Conservation (phyloP, 1,139 yeast species). For the Candida sp. region DNA sequence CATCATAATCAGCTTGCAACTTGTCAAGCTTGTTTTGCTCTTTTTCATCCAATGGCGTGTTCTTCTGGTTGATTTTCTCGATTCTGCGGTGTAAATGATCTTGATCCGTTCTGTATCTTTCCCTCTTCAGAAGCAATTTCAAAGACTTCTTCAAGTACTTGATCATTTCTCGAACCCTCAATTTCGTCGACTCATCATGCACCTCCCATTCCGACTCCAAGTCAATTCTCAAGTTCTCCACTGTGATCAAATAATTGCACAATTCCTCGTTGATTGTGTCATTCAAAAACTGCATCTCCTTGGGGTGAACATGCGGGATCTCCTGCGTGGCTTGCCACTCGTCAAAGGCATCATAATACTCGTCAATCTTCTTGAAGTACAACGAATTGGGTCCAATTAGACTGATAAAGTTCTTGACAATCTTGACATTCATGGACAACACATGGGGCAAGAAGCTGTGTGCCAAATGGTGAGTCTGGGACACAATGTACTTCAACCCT, state of each 20-base stretch:
- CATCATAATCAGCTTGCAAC: conserved; percentile 32
- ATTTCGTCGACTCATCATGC: conserved; percentile 31
- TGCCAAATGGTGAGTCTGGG: conserved; percentile 40
- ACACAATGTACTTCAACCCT: conserved; percentile 44
- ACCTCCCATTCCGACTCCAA: conserved; percentile 36
- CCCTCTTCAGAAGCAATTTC: conserved; percentile 48
- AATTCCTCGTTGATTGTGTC: conserved; percentile 36
- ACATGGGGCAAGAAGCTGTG: conserved; percentile 37
- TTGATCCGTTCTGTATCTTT: conserved; percentile 44
- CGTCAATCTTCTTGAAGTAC: conserved; percentile 47
- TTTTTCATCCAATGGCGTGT: conserved; percentile 38
- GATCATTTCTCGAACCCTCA: conserved; percentile 43
- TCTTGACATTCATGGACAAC: conserved; percentile 35
- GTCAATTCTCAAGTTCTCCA: conserved; percentile 33
- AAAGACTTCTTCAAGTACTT: conserved; percentile 37
- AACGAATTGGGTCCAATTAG: conserved; percentile 45
- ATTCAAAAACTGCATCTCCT: conserved; percentile 33
- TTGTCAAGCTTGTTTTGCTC: conserved; percentile 36
- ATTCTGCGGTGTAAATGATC: conserved; percentile 42
- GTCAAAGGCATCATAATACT: conserved; percentile 41
- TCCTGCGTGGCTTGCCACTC: conserved; percentile 32
- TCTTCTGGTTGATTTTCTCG: conserved; percentile 46
- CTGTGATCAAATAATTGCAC: conserved; percentile 29
- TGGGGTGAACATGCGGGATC: conserved; percentile 42
- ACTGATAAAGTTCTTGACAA: conserved; percentile 33